phyloP scores from a whole-genome alignment of 2,329 filamentous ascomycete species.

The Microascus cirrosus region DNA sequence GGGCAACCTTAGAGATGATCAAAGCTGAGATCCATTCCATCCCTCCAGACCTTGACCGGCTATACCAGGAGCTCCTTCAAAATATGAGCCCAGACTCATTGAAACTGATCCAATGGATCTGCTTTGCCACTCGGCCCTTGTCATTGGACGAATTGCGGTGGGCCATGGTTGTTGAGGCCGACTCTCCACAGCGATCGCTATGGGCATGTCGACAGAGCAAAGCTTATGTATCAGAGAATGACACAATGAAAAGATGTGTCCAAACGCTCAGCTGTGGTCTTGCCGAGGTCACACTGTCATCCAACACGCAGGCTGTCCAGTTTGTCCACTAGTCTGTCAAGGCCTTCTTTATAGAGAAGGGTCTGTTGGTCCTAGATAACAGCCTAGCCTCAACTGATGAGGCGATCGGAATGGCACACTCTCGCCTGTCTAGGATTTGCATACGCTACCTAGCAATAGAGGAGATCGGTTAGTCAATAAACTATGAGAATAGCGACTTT shows the following conservation, averaged over 20 bases:
- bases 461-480: neutral
- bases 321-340: constrained; percentile 22
- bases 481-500: neutral
- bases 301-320: constrained; percentile 11
- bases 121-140: constrained; percentile 15
- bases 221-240: constrained; percentile 10
- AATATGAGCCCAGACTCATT: constrained; percentile 10
- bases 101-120: constrained; percentile 20
- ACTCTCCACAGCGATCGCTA: constrained; percentile 11
- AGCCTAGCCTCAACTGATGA: constrained; percentile 3
- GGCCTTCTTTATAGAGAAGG: constrained; percentile 17
- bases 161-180: constrained; percentile 15
- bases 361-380: constrained; percentile 9
- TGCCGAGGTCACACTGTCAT: constrained; percentile 10
- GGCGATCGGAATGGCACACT: constrained; percentile 8
- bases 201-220: constrained; percentile 8
- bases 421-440: constrained; percentile 13
- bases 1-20: constrained; percentile 9
- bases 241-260: constrained; percentile 6
- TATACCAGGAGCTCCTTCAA: constrained; percentile 14
- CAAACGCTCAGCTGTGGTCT: constrained; percentile 16
- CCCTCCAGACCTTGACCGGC: constrained; percentile 11
- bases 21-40: constrained; percentile 9
- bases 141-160: constrained; percentile 16
- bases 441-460: constrained; percentile 6